phyloP scores from a whole-genome alignment of 208 protist genomes.

The Polymyxa betae region DNA sequence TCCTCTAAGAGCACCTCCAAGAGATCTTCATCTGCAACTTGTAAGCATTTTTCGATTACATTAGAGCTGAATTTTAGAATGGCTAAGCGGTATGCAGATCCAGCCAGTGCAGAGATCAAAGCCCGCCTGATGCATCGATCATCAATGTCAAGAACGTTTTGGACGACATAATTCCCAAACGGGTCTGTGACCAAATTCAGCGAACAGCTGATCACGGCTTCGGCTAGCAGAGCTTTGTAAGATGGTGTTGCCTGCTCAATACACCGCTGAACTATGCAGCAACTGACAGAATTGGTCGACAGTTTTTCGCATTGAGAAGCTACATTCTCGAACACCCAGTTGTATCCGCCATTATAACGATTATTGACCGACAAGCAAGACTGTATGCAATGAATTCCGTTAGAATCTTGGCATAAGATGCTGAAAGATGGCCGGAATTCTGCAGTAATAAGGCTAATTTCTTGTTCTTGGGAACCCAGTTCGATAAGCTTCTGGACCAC shows the following conservation, averaged over 20 bases:
- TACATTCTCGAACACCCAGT: constrained; percentile 4
- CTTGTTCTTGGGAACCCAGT: background rate
- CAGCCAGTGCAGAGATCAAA: background rate
- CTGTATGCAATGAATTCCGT: constrained; percentile 17
- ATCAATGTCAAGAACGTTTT: background rate
- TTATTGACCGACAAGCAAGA: background rate
- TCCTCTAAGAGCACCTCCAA: background rate
- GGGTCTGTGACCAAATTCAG: background rate
- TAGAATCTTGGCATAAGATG: background rate
- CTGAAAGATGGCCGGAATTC: background rate
- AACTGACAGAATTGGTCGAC: background rate
- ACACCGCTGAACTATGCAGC: background rate
- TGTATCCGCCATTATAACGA: background rate
- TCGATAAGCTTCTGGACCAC: constrained; percentile 50
- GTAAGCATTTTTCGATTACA: constrained; percentile 25
- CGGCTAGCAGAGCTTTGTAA: background rate
- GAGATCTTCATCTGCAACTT: background rate
- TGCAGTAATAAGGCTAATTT: background rate
- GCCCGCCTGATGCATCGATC: background rate
- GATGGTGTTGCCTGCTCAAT: background rate
- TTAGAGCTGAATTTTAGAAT: constrained; percentile 41
- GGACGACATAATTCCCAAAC: constrained; percentile 33
- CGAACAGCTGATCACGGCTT: background rate
- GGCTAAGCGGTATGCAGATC: background rate
- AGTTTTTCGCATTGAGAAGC: background rate